Evolutionary conservation across 176 grass and related monocot genomes (phyloP).

Genomic region (Metroxylon sagu): DNA sequence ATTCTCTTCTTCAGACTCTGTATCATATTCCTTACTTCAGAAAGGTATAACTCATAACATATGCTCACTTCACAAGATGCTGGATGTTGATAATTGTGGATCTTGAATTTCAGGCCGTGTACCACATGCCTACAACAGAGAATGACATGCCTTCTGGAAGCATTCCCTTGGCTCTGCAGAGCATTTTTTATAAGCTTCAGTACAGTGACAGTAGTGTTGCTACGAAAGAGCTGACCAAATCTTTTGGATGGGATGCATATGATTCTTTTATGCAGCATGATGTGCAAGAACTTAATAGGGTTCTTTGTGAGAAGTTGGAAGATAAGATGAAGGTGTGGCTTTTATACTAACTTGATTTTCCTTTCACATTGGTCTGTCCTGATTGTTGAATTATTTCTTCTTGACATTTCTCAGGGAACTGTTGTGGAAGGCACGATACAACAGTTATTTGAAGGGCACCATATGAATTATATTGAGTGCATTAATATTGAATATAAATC

Average conservation of each 20-base stretch:
- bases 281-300: constrained; percentile 18
- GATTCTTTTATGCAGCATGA: constrained; percentile 20
- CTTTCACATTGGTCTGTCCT: background rate
- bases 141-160: constrained; percentile 20
- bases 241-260: constrained; percentile 17
- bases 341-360: background rate
- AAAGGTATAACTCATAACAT: constrained; percentile 5
- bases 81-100: background rate
- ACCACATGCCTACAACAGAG: constrained; percentile 19
- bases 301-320: constrained; percentile 22
- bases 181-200: constrained; percentile 18
- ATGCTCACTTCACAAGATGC: background rate
- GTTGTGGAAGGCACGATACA: constrained; percentile 8
- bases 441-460: constrained; percentile 5
- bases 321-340: constrained; percentile 18
- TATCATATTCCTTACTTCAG: constrained; percentile 18
- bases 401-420: constrained; percentile 8
- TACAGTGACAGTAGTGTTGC: constrained; percentile 17
- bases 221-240: constrained; percentile 17
- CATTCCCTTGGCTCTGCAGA: constrained; percentile 17
- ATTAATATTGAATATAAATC: constrained; percentile 8
- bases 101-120: constrained; percentile 13
- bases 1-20: constrained; percentile 18
- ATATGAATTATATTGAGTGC: constrained; percentile 6
- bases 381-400: background rate